Base-by-base conservation (phyloP, 2,329 filamentous ascomycete genomes). In the Neoascochyta sp. region DNA sequence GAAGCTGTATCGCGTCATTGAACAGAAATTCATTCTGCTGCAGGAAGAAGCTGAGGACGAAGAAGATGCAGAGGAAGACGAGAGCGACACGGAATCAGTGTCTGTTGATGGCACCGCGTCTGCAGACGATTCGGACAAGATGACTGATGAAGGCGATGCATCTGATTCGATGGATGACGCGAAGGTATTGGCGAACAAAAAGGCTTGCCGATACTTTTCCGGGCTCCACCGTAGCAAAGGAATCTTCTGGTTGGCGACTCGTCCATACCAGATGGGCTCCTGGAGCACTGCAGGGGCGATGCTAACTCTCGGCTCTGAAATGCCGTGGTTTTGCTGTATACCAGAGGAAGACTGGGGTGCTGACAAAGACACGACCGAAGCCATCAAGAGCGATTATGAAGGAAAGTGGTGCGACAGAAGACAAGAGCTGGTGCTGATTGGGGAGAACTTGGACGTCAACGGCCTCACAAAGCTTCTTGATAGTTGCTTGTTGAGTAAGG, bases 371-470 rank as follows among this genome's bases (percentile, higher is more conserved):
- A 71, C 74, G 2, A 48, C 63, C 14, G 54, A 63, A 22, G 68
- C 69, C 8, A 72, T 76, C 22, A 54, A 62, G 29, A 63, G 71
- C 17, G 71, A 76, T 34, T 74, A 75, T 29, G 54, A 65, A 16
- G 65, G 62, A 3, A 60, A 63, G 7, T 86, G 80, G 79, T 81
- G 80, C 1, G 82, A 86, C 44, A 69, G 81, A 1, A 68, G 81
- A 2, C 81, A 86, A 52, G 82, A 86, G 54, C 54, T 86, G 5
- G 82, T 86, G 3, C 83, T 86, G 38, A 86, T 87, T 34, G 82
- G 82, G 0, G 80, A 85, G 56, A 69, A 70, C 4, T 66, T 86
- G 9, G 69, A 83, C 27, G 50, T 67, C 2, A 50, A 55, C 4
- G 68, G 64, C 0, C 62, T 86, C 10, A 73, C 69, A 14, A 60